Evolutionary conservation across 2,329 filamentous ascomycete genomes (phyloP), one percentile per base, ranked within the genome.

Genomic region (Penicillium sp.): DNA sequence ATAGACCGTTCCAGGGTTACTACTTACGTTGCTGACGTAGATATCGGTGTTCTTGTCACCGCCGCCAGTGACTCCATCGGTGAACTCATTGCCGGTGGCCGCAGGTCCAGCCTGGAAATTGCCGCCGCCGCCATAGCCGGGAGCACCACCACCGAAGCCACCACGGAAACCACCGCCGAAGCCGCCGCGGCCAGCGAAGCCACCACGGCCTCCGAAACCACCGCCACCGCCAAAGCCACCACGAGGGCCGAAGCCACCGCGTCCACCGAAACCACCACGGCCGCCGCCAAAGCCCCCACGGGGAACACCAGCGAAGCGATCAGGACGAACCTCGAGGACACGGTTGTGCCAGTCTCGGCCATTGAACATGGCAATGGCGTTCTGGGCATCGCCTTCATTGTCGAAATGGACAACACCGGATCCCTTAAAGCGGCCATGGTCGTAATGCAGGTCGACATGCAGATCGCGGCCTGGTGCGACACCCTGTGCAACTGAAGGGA

Each of bases 281-380:
- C 72, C 74, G 37, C 68, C 71, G 36, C 70, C 71, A 50, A 73
- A 73, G 24, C 75, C 79, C 52, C 74, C 72, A 54, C 79, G 39
- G 15, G 39, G 26, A 24, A 29, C 74, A 54, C 85, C 86, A 53
- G 94, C 94, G 70, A 92, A 99, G 51, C 94, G 89, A 69, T 99
- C 94, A 75, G 97, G 93, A 57, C 94, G 91, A 58, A 99, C 94
- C 73, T 99, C 94, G 44, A 99, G 84, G 46, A 87, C 79, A 52
- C 94, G 89, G 9, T 94, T 94, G 73, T 97, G 93, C 94, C 94
- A 99, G 59, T 99, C 94, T 71, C 96, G 97, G 52, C 94, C 94
- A 70, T 97, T 97, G 81, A 97, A 99, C 63, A 97, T 92, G 68
- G 91, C 87, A 60, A 99, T 99, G 18, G 94, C 94, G 68, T 91